Evolutionary conservation across 768 basidiomycete species (phyloP), one percentile per base, ranked within the genome.

Genomic region (Rhodosporidiobolus odoratus): DNA sequence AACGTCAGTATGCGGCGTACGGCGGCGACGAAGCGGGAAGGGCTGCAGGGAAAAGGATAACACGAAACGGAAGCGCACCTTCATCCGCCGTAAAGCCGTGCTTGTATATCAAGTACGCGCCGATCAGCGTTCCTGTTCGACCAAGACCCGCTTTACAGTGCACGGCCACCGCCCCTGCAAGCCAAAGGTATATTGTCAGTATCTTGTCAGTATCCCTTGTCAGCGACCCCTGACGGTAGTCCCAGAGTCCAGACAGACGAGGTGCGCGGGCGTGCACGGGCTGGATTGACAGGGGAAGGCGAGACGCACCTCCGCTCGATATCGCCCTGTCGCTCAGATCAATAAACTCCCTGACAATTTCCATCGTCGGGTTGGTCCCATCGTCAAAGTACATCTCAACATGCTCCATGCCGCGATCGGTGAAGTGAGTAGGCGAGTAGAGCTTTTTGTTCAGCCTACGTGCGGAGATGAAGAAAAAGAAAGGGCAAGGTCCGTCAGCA

Each of bases 101-200:
- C 80, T 97, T 97, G 90, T 96, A 99, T 71, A 96, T 91, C 65
- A 99, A 85, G 83, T 97, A 98, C 15, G 95, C 96, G 43, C 96
- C 96, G 71, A 99, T 95, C 68, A 99, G 83, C 7, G 93, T 95
- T 6, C 96, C 96, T 10, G 96, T 98, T 65, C 96, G 85, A 32
- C 96, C 96, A 17, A 99, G 84, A 50, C 96, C 96, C 58, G 96
- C 96, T 83, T 95, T 95, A 79, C 92, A 96, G 89, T 95, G 79
- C 23, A 62, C 66, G 23, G 78, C 75, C 35, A 78, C 73, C 23
- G 74, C 70, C 9, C 68, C 72, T 69, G 54, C 27, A 30, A n/a
- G n/a, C n/a, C n/a, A n/a, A n/a, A n/a, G n/a, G n/a, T n/a, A n/a
- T n/a, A n/a, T n/a, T n/a, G n/a, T n/a, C n/a, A n/a, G n/a, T n/a